A percentile compares a stretch with the other conserved stretches of the same genome.
Conservation (phyloP, 257 asterid species). For the Nicotiana noctiflora region DNA sequence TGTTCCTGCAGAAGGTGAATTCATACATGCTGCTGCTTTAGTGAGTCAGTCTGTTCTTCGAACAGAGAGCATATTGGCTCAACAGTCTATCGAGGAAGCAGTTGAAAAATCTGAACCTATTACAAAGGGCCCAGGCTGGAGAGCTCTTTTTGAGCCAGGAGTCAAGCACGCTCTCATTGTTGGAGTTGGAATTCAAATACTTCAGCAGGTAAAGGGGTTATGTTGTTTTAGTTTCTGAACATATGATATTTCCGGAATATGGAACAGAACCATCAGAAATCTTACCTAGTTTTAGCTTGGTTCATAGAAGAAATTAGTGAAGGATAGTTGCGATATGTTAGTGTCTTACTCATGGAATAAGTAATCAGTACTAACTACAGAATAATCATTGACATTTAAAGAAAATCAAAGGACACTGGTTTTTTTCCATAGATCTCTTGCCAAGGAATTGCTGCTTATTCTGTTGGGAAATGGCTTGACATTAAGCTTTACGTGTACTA, state of each 20-base stretch:
- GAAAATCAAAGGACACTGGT: not conserved
- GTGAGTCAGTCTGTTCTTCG: conserved; percentile 87
- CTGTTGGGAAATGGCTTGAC: not conserved
- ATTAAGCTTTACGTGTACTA: not conserved
- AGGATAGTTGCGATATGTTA: not conserved
- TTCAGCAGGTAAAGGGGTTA: conserved; percentile 67
- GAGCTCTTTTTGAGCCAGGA: conserved; percentile 85
- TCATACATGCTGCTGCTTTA: conserved; percentile 77
- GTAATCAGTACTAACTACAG: not conserved
- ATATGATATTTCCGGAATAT: not conserved
- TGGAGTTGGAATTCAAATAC: conserved; percentile 90
- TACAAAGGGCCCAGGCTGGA: conserved; percentile 51
- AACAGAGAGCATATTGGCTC: conserved; percentile 38
- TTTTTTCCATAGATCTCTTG: not conserved
- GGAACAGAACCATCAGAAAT: not conserved
- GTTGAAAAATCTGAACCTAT: conserved; percentile 36
- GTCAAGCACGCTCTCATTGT: conserved; percentile 85
- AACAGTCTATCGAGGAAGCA: conserved; percentile 42
- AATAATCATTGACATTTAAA: not conserved
- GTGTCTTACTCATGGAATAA: not conserved
- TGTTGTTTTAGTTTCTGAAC: not conserved
- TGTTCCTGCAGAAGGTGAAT: conserved; percentile 40
- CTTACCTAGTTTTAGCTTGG: not conserved
- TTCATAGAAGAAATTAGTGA: not conserved
- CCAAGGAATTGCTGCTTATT: not conserved